Conservation (phyloP, 768 basidiomycete species). For the Leucocoprinus sp. region DNA sequence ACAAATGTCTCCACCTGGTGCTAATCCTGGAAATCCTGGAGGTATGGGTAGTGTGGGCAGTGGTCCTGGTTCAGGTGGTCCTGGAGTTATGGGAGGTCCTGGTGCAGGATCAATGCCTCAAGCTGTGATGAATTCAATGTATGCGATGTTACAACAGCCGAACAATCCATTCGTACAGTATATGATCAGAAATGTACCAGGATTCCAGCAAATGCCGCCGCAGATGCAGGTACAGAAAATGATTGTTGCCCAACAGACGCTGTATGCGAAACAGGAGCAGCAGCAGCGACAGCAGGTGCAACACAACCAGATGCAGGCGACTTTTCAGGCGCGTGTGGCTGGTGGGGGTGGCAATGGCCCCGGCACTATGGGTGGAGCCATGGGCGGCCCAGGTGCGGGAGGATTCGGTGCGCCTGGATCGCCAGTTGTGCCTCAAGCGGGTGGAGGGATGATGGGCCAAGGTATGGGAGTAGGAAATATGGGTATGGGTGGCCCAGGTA, state of each 20-base stretch:
- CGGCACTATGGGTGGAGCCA: slow-evolving; percentile 18
- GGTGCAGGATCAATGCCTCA: too few species aligned
- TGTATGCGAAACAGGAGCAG: slow-evolving; percentile 15
- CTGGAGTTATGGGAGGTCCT: slow-evolving; percentile 8
- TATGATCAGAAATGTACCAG: slow-evolving; percentile 41
- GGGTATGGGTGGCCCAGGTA: slow-evolving; percentile 16
- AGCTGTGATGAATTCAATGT: slow-evolving; percentile 18
- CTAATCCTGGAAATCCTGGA: slow-evolving; percentile 5
- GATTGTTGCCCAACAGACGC: slow-evolving; percentile 29
- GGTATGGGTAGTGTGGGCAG: slow-evolving; percentile 1
- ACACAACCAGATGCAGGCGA: slow-evolving; percentile 17
- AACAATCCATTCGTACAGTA: slow-evolving; percentile 52
- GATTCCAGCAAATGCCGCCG: slow-evolving; percentile 42
- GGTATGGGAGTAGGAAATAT: slow-evolving; percentile 11
- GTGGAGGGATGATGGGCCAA: slow-evolving; percentile 7
- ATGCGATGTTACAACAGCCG: slow-evolving; percentile 44
- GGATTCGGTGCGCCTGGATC: slow-evolving; percentile 10
- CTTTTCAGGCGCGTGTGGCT: slow-evolving; percentile 15
- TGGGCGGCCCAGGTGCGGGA: slow-evolving; percentile 21
- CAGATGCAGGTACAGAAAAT: slow-evolving; percentile 56
- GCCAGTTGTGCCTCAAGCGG: slow-evolving; percentile 6
- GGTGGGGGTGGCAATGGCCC: slow-evolving; percentile 19
- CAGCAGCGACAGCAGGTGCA: slow-evolving; percentile 21
- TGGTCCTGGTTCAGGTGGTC: slow-evolving; percentile 8
- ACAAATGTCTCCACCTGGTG: slow-evolving; percentile 31